These are phyloP conservation scores for Kappamyces sp. DNA, from an alignment of 192 early-diverging fungal genomes.

Conservation along the genomic window DNA sequence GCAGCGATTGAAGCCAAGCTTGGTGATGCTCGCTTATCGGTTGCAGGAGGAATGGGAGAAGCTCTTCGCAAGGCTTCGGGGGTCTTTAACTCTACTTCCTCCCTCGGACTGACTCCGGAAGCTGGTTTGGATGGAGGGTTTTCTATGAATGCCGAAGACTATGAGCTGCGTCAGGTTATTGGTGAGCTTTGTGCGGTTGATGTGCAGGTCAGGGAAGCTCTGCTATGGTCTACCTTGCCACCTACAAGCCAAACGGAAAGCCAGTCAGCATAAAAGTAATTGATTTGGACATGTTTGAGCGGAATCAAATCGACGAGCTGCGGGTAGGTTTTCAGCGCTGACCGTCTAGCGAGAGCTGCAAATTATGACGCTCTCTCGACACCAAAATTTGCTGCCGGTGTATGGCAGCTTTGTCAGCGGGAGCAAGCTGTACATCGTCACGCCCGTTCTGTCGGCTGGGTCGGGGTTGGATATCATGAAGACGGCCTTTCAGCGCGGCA, in stretches of 20 bases:
- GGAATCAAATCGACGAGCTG: conserved; percentile 87
- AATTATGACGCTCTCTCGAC: conserved; percentile 81
- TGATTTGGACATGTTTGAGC: conserved; percentile 84
- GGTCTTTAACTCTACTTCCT: not conserved
- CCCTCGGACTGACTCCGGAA: not conserved
- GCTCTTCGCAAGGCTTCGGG: not conserved
- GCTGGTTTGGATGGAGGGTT: conserved; percentile 15
- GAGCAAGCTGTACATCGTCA: conserved; percentile 76
- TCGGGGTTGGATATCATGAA: conserved; percentile 89
- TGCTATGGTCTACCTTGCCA: conserved; percentile 74
- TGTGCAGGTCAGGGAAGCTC: conserved; percentile 75
- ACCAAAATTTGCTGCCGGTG: conserved; percentile 76
- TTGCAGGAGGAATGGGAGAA: not conserved
- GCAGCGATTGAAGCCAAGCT: conserved; percentile 12
- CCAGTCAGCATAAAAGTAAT: conserved; percentile 77
- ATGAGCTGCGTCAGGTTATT: conserved; percentile 38
- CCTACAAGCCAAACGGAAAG: conserved; percentile 64
- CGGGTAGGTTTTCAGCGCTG: conserved; percentile 41
- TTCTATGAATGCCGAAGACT: conserved; percentile 39
- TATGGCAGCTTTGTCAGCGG: conserved; percentile 78
- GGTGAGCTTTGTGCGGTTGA: conserved; percentile 18
- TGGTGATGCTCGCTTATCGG: not conserved
- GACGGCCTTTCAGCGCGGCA: conserved; percentile 70
- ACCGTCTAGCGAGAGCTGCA: conserved; percentile 65
- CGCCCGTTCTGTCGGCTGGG: conserved; percentile 64